Evolutionary conservation across 2,329 filamentous ascomycete genomes (phyloP).

Genomic region (Parascedosporium putredinis): DNA sequence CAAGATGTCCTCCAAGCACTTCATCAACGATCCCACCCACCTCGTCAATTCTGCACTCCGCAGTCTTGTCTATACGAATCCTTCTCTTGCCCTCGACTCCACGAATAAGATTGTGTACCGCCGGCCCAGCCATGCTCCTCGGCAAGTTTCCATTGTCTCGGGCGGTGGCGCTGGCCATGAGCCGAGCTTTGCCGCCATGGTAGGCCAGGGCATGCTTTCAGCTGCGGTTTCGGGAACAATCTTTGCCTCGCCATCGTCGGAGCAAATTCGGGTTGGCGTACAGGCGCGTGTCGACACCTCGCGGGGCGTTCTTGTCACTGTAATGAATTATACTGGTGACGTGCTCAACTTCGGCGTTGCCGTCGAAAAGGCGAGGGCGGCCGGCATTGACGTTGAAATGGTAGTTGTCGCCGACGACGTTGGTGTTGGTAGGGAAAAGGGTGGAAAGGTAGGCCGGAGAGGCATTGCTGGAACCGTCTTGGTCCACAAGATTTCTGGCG

Average conservation of each 20-base stretch:
- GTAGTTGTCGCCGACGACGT: conserved; percentile 88
- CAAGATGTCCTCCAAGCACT: conserved; percentile 61
- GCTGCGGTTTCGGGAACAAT: conserved; percentile 81
- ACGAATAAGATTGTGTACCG: conserved; percentile 79
- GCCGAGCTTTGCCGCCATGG: conserved; percentile 76
- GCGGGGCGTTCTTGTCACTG: conserved; percentile 73
- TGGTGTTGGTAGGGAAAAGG: conserved; percentile 68
- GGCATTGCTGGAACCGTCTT: conserved; percentile 88
- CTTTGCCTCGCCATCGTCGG: conserved; percentile 70
- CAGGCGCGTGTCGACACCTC: conserved; percentile 59
- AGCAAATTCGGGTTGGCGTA: conserved; percentile 72
- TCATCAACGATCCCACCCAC: conserved; percentile 72
- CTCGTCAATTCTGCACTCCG: conserved; percentile 69
- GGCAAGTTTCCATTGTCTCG: conserved; percentile 71
- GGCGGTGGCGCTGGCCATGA: conserved; percentile 89
- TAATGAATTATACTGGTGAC: conserved; percentile 92
- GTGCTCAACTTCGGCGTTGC: conserved; percentile 90
- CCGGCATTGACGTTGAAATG: conserved; percentile 72
- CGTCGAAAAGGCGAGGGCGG: conserved; percentile 80
- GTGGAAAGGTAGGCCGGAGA: conserved; percentile 84
- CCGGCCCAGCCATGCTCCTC: conserved; percentile 40
- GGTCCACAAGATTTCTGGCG: conserved; percentile 83
- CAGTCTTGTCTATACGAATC: conserved; percentile 73
- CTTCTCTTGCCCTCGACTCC: conserved; percentile 65
- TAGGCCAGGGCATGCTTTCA: conserved; percentile 69